Evolutionary conservation across 345 rosid species (phyloP).

Genomic region (Capsella bursapastoris): DNA sequence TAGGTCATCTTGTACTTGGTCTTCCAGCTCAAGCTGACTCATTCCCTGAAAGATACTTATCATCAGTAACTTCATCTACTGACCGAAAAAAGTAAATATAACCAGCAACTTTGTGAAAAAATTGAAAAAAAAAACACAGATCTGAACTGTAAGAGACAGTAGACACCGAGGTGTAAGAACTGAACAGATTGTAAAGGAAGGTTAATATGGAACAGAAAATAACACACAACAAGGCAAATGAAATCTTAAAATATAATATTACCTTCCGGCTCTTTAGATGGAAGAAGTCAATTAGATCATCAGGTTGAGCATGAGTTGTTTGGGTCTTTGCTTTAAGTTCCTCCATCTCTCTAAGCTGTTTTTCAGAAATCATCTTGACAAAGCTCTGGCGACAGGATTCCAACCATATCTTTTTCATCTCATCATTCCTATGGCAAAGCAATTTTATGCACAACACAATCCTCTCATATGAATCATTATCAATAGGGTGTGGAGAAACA

Average conservation of each 20-base stretch:
- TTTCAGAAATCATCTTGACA: constrained; percentile 94
- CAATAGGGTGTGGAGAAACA: constrained; percentile 90
- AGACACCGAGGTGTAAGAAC: constrained; percentile 17
- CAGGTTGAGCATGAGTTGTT: constrained; percentile 93
- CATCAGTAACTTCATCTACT: constrained; percentile 8
- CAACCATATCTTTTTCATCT: constrained; percentile 85
- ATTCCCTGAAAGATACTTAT: constrained; percentile 67
- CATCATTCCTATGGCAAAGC: constrained; percentile 81
- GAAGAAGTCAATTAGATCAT: constrained; percentile 96
- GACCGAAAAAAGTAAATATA: not conserved
- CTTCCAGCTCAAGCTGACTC: constrained; percentile 99
- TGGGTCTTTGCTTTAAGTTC: constrained; percentile 95
- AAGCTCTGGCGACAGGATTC: constrained; percentile 91
- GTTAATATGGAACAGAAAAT: not conserved
- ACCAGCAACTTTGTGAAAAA: not conserved
- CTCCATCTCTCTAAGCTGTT: constrained; percentile 81
- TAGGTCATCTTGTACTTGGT: constrained; percentile 95
- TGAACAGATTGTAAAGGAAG: not conserved
- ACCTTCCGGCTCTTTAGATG: constrained; percentile 99
- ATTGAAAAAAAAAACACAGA: not conserved
- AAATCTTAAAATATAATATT: constrained; percentile 16
- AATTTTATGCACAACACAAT: constrained; percentile 79
- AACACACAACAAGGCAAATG: not conserved
- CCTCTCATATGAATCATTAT: constrained; percentile 89
- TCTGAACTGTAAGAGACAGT: constrained; percentile 7